These are phyloP conservation scores for Friedmanniomyces simplex DNA, from an alignment of 495 filamentous ascomycete genomes.

Conservation along the genomic window DNA sequence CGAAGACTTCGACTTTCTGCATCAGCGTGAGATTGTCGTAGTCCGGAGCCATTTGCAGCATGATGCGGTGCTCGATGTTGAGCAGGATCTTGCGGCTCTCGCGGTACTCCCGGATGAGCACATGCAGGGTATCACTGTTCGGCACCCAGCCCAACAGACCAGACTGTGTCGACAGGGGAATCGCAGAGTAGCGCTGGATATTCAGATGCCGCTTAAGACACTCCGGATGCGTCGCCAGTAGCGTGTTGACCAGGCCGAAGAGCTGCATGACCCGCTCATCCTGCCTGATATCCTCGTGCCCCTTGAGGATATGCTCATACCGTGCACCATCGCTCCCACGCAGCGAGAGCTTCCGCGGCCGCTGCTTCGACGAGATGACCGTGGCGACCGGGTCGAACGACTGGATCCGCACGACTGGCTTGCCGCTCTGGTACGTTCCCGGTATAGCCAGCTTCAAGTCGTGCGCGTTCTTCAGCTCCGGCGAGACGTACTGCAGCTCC, in stretches of 20 bases:
- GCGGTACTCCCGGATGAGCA: constrained; percentile 92
- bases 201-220: constrained; percentile 93
- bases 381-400: constrained; percentile 79
- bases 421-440: constrained; percentile 83
- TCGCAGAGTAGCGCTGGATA: constrained; percentile 88
- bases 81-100: constrained; percentile 93
- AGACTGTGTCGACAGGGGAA: constrained; percentile 90
- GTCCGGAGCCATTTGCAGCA: constrained; percentile 99
- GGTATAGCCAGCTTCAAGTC: constrained; percentile 87
- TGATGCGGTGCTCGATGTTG: constrained; percentile 98
- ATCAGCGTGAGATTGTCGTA: constrained; percentile 97
- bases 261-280: constrained; percentile 99
- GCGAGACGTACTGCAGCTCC: constrained; percentile 94
- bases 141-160: constrained; percentile 95
- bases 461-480: constrained; percentile 69
- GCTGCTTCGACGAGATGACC: constrained; percentile 94
- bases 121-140: constrained; percentile 92
- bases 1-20: constrained; percentile 99
- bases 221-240: constrained; percentile 83
- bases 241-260: constrained; percentile 90
- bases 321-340: constrained; percentile 75
- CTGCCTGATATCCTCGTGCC: constrained; percentile 96
- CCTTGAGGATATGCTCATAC: constrained; percentile 85
- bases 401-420: constrained; percentile 73
- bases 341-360: constrained; percentile 78